Evolutionary conservation across 768 basidiomycete genomes (phyloP), one percentile per base, ranked within the genome.

Genomic region (Lepiota brunneoincarnata): DNA sequence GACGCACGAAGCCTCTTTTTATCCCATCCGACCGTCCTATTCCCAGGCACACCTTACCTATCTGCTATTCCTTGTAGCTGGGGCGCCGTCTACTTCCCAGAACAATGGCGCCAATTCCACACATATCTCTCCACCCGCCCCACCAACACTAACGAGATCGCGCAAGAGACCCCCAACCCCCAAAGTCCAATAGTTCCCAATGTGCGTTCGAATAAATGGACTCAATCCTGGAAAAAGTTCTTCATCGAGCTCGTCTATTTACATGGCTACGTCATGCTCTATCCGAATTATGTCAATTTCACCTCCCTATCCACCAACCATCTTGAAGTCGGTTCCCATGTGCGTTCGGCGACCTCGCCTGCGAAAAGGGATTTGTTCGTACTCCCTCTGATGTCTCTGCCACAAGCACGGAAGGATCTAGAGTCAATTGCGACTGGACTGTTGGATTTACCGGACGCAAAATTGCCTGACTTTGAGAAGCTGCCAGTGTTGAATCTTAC

Each of bases 71-170:
- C 92, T 0, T 93, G 92, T 68, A 91, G 89, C 69, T 95, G 91
- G 92, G 93, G 92, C 12, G 92, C 90, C 2, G 75, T 91, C 35
- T 95, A 93, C 72, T 95, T 95, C 64, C 91, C 93, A 10, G 81
- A 90, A 59, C 85, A 87, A 61, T 93, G 91, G 92, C 80, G 84
- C 60, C 89, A 90, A 65, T 94, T 93, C 67, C 90, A 94, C 69
- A 69, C 73, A 47, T 93, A 90, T 64, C 82, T 93, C 58, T 61
- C 81, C 36, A 63, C 77, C n/a, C 84, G 91, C 23, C 78, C 92
- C n/a, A 76, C 82, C n/a, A 79, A 82, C 51, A 41, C 57, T 37
- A 56, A 67, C 56, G 53, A 78, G 55, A 64, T 72, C 39, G 70
- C 80, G 52, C 31, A 4, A 10, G 31, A 31, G 31, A 6, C 18